Conservation (phyloP, 208 protist genomes). For the Leishmania mexicana region DNA sequence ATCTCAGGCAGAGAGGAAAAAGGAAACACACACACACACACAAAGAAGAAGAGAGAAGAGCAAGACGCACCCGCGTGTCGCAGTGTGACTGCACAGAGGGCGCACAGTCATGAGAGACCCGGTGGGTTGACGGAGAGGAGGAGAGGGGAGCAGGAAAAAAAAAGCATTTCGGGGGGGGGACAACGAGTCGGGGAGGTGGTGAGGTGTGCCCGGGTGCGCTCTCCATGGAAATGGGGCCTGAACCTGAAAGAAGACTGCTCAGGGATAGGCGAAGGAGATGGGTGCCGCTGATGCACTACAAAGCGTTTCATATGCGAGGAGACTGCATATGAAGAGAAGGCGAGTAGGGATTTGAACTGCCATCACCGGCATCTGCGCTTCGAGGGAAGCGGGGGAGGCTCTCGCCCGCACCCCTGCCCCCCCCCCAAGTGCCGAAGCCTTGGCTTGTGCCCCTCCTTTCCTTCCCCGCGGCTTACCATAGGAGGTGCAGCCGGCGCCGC, state of each 20-base stretch:
- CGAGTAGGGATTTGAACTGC: neutral
- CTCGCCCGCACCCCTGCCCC: neutral
- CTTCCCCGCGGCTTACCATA: neutral
- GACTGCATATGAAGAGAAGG: neutral
- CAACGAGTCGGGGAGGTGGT: neutral
- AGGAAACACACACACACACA: neutral
- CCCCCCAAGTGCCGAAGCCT: too few species aligned
- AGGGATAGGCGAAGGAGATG: neutral
- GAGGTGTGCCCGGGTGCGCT: neutral
- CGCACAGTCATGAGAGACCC: neutral
- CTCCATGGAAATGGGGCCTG: neutral
- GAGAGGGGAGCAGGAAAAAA: neutral
- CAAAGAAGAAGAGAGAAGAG: neutral
- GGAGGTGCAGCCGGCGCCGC: constrained; percentile 6
- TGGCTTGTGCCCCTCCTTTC: neutral
- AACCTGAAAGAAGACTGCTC: neutral
- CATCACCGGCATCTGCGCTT: neutral
- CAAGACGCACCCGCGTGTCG: neutral
- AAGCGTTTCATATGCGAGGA: neutral
- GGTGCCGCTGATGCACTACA: neutral
- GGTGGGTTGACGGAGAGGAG: neutral
- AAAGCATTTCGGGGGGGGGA: neutral
- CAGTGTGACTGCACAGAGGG: neutral
- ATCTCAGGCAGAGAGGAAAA: neutral
- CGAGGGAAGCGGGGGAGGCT: neutral